phyloP scores from a whole-genome alignment of 306 rosid species.

The Quercus bicolor region DNA sequence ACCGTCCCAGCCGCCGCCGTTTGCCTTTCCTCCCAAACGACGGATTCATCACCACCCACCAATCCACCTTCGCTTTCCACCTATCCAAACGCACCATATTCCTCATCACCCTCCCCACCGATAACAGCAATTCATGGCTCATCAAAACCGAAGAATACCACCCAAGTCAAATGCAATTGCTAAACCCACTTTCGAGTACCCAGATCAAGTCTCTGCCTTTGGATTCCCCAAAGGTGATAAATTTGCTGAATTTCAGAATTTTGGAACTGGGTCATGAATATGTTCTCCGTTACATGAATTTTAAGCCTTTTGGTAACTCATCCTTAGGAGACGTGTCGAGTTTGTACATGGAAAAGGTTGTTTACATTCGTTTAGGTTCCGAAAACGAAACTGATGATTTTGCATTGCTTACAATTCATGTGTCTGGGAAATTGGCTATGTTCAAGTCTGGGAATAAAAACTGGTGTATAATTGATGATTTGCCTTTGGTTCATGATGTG shows the following conservation, averaged over 20 bases:
- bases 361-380: constrained; percentile 28
- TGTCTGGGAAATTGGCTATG: constrained; percentile 70
- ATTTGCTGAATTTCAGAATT: constrained; percentile 27
- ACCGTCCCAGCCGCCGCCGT: constrained; percentile 18
- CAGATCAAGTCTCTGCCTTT: constrained; percentile 21
- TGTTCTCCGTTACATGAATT: constrained; percentile 30
- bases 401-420: constrained; percentile 62
- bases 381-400: constrained; percentile 22
- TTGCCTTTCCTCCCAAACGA: constrained; percentile 51
- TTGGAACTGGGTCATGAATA: constrained; percentile 52
- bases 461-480: constrained; percentile 61
- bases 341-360: constrained; percentile 72
- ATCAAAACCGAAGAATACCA: constrained; percentile 39
- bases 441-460: constrained; percentile 44
- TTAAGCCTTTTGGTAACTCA: constrained; percentile 16
- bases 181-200: constrained; percentile 45
- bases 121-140: constrained; percentile 30
- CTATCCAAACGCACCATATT: constrained; percentile 44
- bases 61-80: constrained; percentile 38
- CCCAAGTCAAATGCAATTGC: constrained; percentile 17
- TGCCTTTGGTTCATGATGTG: constrained; percentile 51
- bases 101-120: constrained; percentile 19
- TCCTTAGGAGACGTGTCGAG: constrained; percentile 26
- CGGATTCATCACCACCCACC: constrained; percentile 25
- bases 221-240: constrained; percentile 33